Evolutionary conservation across 768 basidiomycete species (phyloP), one percentile per base, ranked within the genome.

Genomic region (Sarcomyxa edulis): DNA sequence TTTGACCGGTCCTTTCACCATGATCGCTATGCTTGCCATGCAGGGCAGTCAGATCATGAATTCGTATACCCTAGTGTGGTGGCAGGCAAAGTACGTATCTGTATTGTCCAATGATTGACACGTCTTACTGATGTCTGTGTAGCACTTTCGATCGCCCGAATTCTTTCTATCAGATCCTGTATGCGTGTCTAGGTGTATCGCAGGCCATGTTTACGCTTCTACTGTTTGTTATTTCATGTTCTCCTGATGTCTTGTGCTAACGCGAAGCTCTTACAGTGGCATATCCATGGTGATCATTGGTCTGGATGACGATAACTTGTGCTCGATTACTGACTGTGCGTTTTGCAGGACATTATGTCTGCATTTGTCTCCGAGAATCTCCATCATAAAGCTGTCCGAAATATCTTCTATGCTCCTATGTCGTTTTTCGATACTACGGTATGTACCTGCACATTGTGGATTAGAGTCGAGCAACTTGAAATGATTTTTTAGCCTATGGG

Each of bases 371-470:
- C 82, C 2, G 66, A 67, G 42, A 80, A 77, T 44, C 58, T 88
- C 2, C 83, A 88, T 50, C 65, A 71, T 34, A 53, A 65, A 30
- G 72, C 79, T 0, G 63, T 82, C 18, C 55, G 56, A 18, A 72
- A 76, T 37, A 68, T 84, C 19, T 78, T 84, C 50, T 70, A 74
- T 53, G 83, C 84, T 0, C 84, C 84, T 0, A 85, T 84, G 78
- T 69, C 75, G 2, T 86, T 85, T 60, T 89, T 87, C 48, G 86
- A 88, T 54, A 81, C 72, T 2, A 80, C 78, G 12, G 74, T 73
- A 46, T 46, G 54, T 37, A 6, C 12, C 10, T n/a, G 21, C 16
- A 14, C 7, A 3, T 20, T 5, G 7, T 3, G 19, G 12, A 29
- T 6, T 11, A n/a, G 14, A 16, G 14, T 5, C 25, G 31, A 18